Evolutionary conservation across 768 basidiomycete genomes (phyloP).

Genomic region (Naganishia vaughanmartiniae): DNA sequence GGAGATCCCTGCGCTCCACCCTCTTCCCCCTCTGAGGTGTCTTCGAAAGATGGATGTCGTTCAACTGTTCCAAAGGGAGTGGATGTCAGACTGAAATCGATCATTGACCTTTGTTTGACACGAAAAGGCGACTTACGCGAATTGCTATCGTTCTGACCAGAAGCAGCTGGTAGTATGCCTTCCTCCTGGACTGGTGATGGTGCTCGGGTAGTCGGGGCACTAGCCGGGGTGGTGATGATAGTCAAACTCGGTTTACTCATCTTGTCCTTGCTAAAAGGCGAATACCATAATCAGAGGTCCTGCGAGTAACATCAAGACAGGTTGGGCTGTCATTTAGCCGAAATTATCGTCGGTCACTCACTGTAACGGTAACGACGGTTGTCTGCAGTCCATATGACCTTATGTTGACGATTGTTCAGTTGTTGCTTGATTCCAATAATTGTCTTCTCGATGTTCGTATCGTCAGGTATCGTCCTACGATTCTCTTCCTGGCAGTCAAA

Average conservation of each 20-base stretch:
- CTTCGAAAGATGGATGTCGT: not conserved
- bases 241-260: slow-evolving; percentile 20
- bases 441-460: not conserved
- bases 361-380: no score
- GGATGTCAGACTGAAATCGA: not conserved
- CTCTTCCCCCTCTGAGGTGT: not conserved
- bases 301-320: not conserved
- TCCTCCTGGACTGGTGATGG: not conserved
- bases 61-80: not conserved
- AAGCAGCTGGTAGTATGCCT: not conserved
- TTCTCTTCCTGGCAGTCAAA: no score
- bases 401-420: not conserved
- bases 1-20: not conserved
- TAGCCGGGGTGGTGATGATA: slow-evolving; percentile 19
- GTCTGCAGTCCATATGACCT: not conserved
- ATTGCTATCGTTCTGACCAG: not conserved
- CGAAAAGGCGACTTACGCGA: not conserved
- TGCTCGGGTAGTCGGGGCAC: slow-evolving; percentile 6
- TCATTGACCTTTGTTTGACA: not conserved
- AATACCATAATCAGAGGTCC: not conserved
- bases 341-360: no score
- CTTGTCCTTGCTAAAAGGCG: not conserved
- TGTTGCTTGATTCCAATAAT: not conserved
- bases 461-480: no score
- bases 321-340: no score